Evolutionary conservation across 1,139 yeast genomes (phyloP), one percentile per base, ranked within the genome.

Genomic region (Nakaseomyces nivariensis): DNA sequence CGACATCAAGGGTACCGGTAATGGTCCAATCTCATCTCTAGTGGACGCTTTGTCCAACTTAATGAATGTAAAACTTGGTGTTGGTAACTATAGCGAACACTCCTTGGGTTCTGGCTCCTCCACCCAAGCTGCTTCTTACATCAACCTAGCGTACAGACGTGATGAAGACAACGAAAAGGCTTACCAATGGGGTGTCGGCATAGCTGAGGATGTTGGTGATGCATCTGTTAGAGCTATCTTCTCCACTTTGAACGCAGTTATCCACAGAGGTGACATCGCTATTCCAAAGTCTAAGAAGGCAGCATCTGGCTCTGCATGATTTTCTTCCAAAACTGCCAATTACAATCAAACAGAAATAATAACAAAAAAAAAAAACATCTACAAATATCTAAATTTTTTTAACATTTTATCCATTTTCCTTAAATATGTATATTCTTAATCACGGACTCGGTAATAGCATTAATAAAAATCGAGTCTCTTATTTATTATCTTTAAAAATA

Each of bases 21-120:
- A 92, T 67, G 98, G 97, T 68, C 97, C 96, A 53, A 84, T 92
- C 59, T 92, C 97, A 29, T 86, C 97, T 1, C 82, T 89, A 67
- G 76, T 84, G 22, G 82, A 87, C 68, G 96, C 96, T n/a, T 68
- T 92, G 58, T 73, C 82, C 43, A 70, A 71, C 45, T 71, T 75
- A 51, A 74, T 87, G 54, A 77, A 78, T 44, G 72, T 79, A 52
- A 69, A 72, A 50, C 72, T 89, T 51, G 86, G 83, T 59, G 96
- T 92, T 53, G 79, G 81, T 63, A 78, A 84, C 65, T 92, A 92
- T 70, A 84, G 85, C 54, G 97, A 92, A 71, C 97, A 92, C 69
- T 85, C 97, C 43, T 76, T 92, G 57, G 97, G 97, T 55, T 77
- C 80, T 46, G 96, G 94, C 55, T 81, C 95, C 38, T 75, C 79